Evolutionary conservation across 768 basidiomycete species (phyloP).

Genomic region (Termitomyces sp.): DNA sequence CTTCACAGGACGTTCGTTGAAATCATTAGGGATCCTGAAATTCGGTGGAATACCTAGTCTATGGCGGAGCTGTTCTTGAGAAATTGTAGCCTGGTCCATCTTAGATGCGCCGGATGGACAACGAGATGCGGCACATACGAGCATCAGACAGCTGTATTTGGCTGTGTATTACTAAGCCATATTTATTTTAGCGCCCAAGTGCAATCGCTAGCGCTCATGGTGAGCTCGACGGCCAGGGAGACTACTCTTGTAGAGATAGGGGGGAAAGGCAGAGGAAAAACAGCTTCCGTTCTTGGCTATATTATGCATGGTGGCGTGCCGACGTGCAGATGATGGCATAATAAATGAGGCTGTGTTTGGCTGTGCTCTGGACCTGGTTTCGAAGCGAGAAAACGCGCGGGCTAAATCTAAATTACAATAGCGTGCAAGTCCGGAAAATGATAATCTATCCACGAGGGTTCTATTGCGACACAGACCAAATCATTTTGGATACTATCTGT

Average conservation of each 20-base stretch:
- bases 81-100: constrained; percentile 12
- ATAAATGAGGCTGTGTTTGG: constrained; percentile 15
- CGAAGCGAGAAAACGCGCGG: neutral
- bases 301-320: neutral
- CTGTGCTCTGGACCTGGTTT: neutral
- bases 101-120: constrained; percentile 1
- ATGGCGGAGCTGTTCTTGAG: constrained; percentile 5
- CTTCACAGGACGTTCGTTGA: constrained; percentile 18
- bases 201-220: neutral
- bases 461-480: constrained; percentile 1
- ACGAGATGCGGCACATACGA: constrained; percentile 13
- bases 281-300: neutral
- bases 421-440: neutral
- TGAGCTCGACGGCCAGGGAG: neutral
- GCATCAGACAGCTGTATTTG: constrained; percentile 21
- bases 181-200: constrained; percentile 8
- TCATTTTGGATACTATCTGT: neutral
- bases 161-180: constrained; percentile 10
- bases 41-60: constrained; percentile 17
- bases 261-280: neutral
- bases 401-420: too few relatives aligned
- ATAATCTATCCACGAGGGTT: neutral
- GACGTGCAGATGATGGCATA: constrained; percentile 5
- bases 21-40: constrained; percentile 12
- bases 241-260: neutral